Conservation (phyloP, 257 asterid genomes). For the Solanum bukasovii region DNA sequence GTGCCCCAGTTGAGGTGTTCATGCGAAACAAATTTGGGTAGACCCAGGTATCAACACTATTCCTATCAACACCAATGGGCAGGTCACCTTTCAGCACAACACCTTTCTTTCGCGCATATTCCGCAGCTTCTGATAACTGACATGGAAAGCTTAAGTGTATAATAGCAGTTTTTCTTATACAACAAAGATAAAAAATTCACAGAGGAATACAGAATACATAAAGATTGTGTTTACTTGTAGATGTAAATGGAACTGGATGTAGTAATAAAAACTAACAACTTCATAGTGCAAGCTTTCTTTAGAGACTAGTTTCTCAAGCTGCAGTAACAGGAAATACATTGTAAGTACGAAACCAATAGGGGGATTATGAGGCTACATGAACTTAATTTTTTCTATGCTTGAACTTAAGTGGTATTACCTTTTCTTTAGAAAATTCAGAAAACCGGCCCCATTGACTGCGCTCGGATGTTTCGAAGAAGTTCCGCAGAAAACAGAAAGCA, state of each 20-base stretch:
- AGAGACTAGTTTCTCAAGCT: slow-evolving; percentile 87
- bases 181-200: slow-evolving; percentile 3
- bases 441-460: slow-evolving; percentile 95
- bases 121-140: slow-evolving; percentile 90
- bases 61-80: slow-evolving; percentile 92
- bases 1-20: slow-evolving; percentile 98
- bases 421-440: slow-evolving; percentile 53
- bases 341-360: slow-evolving; percentile 4
- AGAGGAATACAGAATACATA: neutral
- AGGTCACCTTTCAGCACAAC: slow-evolving; percentile 94
- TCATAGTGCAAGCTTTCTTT: slow-evolving; percentile 65
- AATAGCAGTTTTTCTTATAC: neutral
- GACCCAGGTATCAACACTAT: slow-evolving; percentile 98
- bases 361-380: neutral
- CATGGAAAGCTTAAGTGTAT: neutral
- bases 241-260: slow-evolving; percentile 82
- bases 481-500: slow-evolving; percentile 90
- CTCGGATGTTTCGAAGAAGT: slow-evolving; percentile 95
- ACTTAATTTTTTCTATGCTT: neutral
- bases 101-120: slow-evolving; percentile 76
- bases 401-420: slow-evolving; percentile 26
- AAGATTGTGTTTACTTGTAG: slow-evolving; percentile 35
- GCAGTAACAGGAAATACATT: slow-evolving; percentile 19
- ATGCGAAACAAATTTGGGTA: slow-evolving; percentile 82
- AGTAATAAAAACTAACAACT: slow-evolving; percentile 70